phyloP scores from a whole-genome alignment of 2,329 filamentous ascomycete genomes.

The Penicillium sp. region DNA sequence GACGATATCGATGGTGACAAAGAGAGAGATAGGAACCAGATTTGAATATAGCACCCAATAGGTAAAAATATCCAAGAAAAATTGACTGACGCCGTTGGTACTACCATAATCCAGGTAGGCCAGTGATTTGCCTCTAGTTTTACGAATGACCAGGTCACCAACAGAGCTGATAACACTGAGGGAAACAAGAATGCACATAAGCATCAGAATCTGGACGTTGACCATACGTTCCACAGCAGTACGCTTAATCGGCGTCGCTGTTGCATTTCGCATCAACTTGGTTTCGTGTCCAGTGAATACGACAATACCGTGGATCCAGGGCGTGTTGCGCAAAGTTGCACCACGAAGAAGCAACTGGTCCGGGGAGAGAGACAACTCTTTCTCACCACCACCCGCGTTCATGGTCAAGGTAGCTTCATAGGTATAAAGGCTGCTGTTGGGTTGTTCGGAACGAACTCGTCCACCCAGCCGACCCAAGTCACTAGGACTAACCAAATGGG shows the following conservation, averaged over 20 bases:
- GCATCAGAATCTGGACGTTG: slow-evolving; percentile 87
- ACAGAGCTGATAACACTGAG: slow-evolving; percentile 89
- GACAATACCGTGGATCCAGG: slow-evolving; percentile 93
- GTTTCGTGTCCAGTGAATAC: slow-evolving; percentile 98
- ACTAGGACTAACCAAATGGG: slow-evolving; percentile 77
- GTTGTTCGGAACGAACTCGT: slow-evolving; percentile 88
- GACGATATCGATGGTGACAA: slow-evolving; percentile 95
- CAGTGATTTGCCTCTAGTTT: slow-evolving; percentile 62
- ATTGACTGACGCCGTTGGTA: slow-evolving; percentile 71
- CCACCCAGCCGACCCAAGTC: slow-evolving; percentile 85
- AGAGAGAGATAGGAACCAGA: slow-evolving; percentile 93
- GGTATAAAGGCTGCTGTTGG: slow-evolving; percentile 96
- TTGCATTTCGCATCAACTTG: slow-evolving; percentile 98
- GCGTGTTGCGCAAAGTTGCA: slow-evolving; percentile 90
- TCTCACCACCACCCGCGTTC: slow-evolving; percentile 85
- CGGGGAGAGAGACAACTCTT: slow-evolving; percentile 83
- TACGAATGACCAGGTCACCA: slow-evolving; percentile 80
- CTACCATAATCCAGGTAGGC: slow-evolving; percentile 69
- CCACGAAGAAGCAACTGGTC: slow-evolving; percentile 92
- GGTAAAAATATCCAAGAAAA: slow-evolving; percentile 92
- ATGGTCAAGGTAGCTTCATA: slow-evolving; percentile 96
- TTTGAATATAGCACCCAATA: slow-evolving; percentile 99
- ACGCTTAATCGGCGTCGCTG: slow-evolving; percentile 93
- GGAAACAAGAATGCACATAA: slow-evolving; percentile 77
- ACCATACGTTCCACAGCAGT: slow-evolving; percentile 94